These are phyloP conservation scores for Alternaria panax DNA, from an alignment of 2,329 filamentous ascomycete genomes.

Conservation along the genomic window DNA sequence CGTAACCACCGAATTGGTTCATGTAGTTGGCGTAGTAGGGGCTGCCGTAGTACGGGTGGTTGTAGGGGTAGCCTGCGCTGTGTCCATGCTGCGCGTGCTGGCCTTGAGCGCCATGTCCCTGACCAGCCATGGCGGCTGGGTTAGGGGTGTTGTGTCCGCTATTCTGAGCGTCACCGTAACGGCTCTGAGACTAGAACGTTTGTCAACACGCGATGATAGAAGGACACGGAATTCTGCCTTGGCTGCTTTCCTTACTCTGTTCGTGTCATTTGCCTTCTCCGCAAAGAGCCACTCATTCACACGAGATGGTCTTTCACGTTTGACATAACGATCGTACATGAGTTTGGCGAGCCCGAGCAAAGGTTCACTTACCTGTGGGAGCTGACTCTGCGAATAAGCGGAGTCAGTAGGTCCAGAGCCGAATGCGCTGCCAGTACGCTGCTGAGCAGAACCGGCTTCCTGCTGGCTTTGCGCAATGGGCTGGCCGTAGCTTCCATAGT, in stretches of 20 bases:
- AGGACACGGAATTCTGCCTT: slow-evolving; percentile 2
- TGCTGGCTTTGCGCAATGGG: slow-evolving; percentile 67
- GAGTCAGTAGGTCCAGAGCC: slow-evolving; percentile 66
- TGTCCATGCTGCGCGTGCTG: slow-evolving; percentile 57
- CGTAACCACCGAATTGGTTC: slow-evolving; percentile 66
- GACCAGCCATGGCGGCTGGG: slow-evolving; percentile 69
- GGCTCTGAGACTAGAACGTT: slow-evolving; percentile 64
- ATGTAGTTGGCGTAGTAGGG: slow-evolving; percentile 70
- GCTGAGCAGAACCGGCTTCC: slow-evolving; percentile 74
- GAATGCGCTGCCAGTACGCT: slow-evolving; percentile 81
- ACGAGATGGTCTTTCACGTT: slow-evolving; percentile 5
- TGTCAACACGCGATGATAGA: slow-evolving; percentile 23
- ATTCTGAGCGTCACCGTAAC: slow-evolving; percentile 78
- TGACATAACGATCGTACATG: slow-evolving; percentile 7
- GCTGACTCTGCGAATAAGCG: slow-evolving; percentile 68
- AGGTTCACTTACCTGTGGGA: slow-evolving; percentile 57
- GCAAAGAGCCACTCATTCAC: slow-evolving; percentile 8
- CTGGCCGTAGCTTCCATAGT: slow-evolving; percentile 63
- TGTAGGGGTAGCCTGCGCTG: slow-evolving; percentile 54
- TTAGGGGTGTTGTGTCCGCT: slow-evolving; percentile 93
- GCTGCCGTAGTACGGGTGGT: slow-evolving; percentile 68
- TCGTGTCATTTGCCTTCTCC: slow-evolving; percentile 5
- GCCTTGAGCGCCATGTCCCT: slow-evolving; percentile 58
- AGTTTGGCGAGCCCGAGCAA: slow-evolving; percentile 4
- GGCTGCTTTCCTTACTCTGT: slow-evolving; percentile 12